These are phyloP conservation scores for Coffea canephora DNA, from an alignment of 257 asterid genomes.

Conservation along the genomic window DNA sequence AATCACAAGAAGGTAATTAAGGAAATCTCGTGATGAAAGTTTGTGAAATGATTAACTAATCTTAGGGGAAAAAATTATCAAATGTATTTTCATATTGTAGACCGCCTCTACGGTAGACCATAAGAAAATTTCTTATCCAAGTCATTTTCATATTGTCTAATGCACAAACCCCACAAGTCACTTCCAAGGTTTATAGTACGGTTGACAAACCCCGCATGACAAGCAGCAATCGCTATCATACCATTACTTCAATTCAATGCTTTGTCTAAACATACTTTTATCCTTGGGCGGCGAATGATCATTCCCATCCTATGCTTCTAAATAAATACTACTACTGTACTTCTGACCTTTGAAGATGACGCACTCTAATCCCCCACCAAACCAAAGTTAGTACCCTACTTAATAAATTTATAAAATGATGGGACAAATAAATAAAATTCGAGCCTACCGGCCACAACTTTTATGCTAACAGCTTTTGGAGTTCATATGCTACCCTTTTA, in stretches of 20 bases:
- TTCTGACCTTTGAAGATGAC: not conserved
- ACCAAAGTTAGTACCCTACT: not conserved
- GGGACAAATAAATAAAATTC: too few species aligned
- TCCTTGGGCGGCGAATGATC: constrained; percentile 34
- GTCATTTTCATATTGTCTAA: too few species aligned
- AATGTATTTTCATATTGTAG: too few species aligned
- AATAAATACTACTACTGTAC: not conserved
- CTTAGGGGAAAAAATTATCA: too few species aligned
- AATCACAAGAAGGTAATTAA: not conserved
- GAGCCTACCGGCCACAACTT: too few species aligned
- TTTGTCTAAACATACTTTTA: not conserved
- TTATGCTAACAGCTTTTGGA: too few species aligned
- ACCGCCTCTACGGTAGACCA: not conserved
- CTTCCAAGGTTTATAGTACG: too few species aligned
- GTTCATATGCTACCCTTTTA: too few species aligned
- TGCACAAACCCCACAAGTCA: constrained; percentile 10
- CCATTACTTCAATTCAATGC: not conserved
- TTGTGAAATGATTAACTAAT: not conserved
- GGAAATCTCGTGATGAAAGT: not conserved
- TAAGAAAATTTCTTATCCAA: too few species aligned
- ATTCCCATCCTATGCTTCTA: not conserved
- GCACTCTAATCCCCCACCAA: not conserved
- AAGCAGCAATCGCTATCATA: constrained; percentile 15
- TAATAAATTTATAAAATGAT: too few species aligned
- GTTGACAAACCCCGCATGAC: constrained; percentile 1